phyloP scores from a whole-genome alignment of 345 rosid species.

The Clarkia xantiana region DNA sequence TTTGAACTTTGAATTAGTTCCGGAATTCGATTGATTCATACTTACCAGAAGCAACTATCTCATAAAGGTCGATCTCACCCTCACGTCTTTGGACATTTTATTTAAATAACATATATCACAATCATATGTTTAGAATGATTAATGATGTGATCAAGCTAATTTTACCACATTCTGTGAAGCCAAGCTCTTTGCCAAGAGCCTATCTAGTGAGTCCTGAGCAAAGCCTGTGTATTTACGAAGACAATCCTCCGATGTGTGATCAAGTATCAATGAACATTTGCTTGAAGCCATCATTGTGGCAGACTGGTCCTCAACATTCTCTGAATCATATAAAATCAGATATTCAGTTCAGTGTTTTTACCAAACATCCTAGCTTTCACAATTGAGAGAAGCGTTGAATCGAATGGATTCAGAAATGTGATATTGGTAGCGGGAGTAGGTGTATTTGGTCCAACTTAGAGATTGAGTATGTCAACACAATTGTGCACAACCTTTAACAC shows the following conservation, averaged over 20 bases:
- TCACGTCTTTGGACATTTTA: conserved; percentile 17
- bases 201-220: conserved; percentile 17
- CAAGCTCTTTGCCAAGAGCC: conserved; percentile 45
- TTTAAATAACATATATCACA: conserved; percentile 10
- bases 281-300: conserved; percentile 63
- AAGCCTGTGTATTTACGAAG: conserved; percentile 40
- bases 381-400: conserved; percentile 87
- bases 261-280: conserved; percentile 55
- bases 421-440: conserved; percentile 80
- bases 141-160: background rate
- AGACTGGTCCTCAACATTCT: conserved; percentile 30
- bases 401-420: conserved; percentile 86
- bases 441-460: conserved; percentile 93
- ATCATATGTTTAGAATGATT: background rate
- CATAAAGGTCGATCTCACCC: conserved; percentile 50
- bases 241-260: conserved; percentile 56
- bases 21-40: background rate
- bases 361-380: conserved; percentile 96
- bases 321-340: conserved; percentile 19
- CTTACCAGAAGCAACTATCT: conserved; percentile 48
- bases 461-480: conserved; percentile 93
- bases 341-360: background rate
- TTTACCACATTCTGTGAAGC: conserved; percentile 38
- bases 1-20: background rate
- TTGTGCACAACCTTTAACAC: conserved; percentile 78